Evolutionary conservation across 2,329 filamentous ascomycete species (phyloP), one percentile per base, ranked within the genome.

Genomic region (Stemphylium beticola): DNA sequence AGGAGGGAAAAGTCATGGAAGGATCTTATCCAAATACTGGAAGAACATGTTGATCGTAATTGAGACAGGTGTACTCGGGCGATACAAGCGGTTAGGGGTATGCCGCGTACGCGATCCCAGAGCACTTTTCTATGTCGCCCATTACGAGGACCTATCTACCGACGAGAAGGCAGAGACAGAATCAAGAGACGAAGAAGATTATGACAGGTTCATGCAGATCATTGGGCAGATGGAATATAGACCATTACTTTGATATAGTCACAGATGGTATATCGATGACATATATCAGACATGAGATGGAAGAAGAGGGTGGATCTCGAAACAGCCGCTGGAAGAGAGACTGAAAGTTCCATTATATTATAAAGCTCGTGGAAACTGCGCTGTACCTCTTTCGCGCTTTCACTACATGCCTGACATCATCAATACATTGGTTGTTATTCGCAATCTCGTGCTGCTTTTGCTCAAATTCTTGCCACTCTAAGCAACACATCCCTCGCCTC

Each of bases 401-500:
- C 24, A 26, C 8, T 9, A 26, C 3, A 26, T 26, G 7, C 8
- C 24, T 26, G 24, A 20, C 32, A 4, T 36, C 32, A 36, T 22
- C 9, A 12, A 15, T 7, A 12, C 8, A 12, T 15, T 26, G 17
- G 36, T 17, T 29, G 8, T 9, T 29, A 8, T 29, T 9, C 9
- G 7, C n/a, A 29, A 17, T 10, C 14, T 11, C 22, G n/a, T 14
- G 8, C 22, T 41, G 20, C 9, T 29, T 41, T 26, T 2, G n/a
- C 14, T 33, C 32, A 39, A n/a, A 62, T 6, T 4, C 31, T 57
- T 6, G 43, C 18, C 8, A 58, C 17, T 18, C 63, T 64, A 38
- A 56, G 65, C 53, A 81, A 51, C 9, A 75, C 60, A 22, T 61
- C 61, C 41, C 47, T 69, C 11, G 76, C 73, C 43, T 77, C 77